Percentiles rank a stretch among this genome's conserved stretches.
These are phyloP conservation scores for Climacium dendroides DNA, from an alignment of 225 moss, liverwort and hornwort genomes.

Conservation along the genomic window DNA sequence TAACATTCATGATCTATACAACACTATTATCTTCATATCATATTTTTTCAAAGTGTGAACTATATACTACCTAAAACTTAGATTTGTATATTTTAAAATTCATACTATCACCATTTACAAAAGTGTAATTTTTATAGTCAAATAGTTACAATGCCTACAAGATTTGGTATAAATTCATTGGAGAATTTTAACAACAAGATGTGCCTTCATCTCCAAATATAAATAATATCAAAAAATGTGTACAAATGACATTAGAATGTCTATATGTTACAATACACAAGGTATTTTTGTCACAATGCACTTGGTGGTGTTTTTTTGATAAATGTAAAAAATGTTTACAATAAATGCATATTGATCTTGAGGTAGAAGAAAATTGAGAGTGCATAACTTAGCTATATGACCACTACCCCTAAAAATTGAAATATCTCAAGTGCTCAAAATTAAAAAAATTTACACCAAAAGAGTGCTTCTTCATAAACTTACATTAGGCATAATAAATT, in stretches of 20 bases:
- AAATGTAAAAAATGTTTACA: neutral
- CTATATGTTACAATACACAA: rapidly evolving
- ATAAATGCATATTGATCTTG: neutral
- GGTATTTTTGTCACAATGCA: neutral
- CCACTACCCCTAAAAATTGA: rapidly evolving
- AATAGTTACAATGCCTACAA: neutral
- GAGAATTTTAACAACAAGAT: neutral
- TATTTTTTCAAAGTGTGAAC: neutral
- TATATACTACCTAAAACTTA: neutral
- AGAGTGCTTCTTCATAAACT: rapidly evolving
- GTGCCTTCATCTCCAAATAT: neutral
- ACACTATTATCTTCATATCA: neutral
- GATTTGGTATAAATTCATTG: neutral
- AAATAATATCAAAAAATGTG: neutral
- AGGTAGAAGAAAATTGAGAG: rapidly evolving
- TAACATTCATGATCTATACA: neutral
- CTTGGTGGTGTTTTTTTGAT: neutral
- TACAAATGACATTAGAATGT: neutral
- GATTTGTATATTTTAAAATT: neutral
- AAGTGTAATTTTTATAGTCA: neutral
- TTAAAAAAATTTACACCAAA: neutral
- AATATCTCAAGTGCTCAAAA: too few species aligned
- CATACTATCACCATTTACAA: neutral
- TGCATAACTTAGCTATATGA: too few species aligned
- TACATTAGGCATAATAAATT: rapidly evolving